Evolutionary conservation across 129 eudicot species (phyloP), one percentile per base, ranked within the genome.

Genomic region (Pseudognaphalium luteoalbum): DNA sequence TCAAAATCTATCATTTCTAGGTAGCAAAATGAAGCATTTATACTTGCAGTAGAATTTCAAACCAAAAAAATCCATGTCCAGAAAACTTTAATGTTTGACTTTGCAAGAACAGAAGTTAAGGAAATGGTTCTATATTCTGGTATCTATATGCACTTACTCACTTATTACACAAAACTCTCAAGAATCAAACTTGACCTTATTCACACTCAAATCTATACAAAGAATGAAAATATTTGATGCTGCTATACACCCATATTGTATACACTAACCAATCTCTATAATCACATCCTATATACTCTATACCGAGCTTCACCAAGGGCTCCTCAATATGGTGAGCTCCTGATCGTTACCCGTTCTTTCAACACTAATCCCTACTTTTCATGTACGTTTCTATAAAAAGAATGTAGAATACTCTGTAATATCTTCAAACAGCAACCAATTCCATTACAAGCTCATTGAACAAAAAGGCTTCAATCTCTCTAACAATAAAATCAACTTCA

Each of bases 371-470:
- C 69, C 69, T 74, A 74, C 57, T 11, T 60, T 60, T 59, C 56
- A 25, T 37, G 28, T 73, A 39, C 16, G 5, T 50, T 30, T 28
- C 6, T 52, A 52, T 41, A 19, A 65, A 66, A 85, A 77, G 76
- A 78, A 74, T 21, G 68, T 33, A 47, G 22, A 80, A 77, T 8
- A 10, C 51, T 11, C 16, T 56, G 61, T 54, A 56, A 22, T 44
- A 44, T 60, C 75, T 61, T 77, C 76, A 81, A 70, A 72, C 32
- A 15, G 72, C 21, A 75, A 63, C 84, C 8, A 88, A 84, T 80
- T 90, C 98, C 68, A 78, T 69, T 16, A 52, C 84, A 60, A 93
- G 74, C 81, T 88, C 91, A 58, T 84, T 85, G 35, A 88, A 82
- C 79, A 93, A 84, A 79, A 76, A 74, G 2, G 69, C 67, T 76